Conservation (phyloP, 306 rosid species). For the Amphicarpaea edgeworthii region DNA sequence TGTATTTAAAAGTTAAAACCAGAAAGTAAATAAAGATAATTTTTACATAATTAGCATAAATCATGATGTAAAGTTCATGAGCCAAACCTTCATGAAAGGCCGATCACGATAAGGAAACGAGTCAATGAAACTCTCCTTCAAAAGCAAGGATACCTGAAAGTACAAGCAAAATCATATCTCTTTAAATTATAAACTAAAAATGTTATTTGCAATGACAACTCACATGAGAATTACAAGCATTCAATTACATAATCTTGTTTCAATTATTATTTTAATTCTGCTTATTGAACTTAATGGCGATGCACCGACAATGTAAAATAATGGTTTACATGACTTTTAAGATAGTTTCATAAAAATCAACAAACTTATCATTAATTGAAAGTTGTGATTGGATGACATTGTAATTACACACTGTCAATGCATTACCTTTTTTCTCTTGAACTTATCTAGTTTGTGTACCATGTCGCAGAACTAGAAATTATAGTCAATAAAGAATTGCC, state of each 20-base stretch:
- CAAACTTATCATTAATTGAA: too few relatives aligned
- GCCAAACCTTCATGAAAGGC: conserved; percentile 93
- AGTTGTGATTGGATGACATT: too few relatives aligned
- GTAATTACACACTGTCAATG: too few relatives aligned
- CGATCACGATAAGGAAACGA: conserved; percentile 88
- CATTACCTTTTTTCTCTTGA: too few relatives aligned
- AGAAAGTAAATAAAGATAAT: neutral
- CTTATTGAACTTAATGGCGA: conserved; percentile 7
- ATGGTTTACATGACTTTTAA: too few relatives aligned
- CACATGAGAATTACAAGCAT: neutral
- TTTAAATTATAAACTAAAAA: conserved; percentile 35
- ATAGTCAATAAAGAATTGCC: conserved; percentile 14
- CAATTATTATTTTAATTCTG: conserved; percentile 3
- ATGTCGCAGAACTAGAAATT: conserved; percentile 19
- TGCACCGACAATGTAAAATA: too few relatives aligned
- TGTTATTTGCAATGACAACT: conserved; percentile 26
- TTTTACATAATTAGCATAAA: conserved; percentile 20
- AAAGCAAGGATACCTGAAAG: conserved; percentile 88
- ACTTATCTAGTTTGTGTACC: neutral
- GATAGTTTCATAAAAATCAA: too few relatives aligned
- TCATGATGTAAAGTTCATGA: conserved; percentile 35
- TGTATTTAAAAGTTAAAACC: too few relatives aligned
- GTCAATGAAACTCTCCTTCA: conserved; percentile 98
- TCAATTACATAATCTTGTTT: conserved; percentile 21
- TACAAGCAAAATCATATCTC: conserved; percentile 15